Evolutionary conservation across 495 filamentous ascomycete genomes (phyloP).

Genomic region (Apiosordaria backusii): DNA sequence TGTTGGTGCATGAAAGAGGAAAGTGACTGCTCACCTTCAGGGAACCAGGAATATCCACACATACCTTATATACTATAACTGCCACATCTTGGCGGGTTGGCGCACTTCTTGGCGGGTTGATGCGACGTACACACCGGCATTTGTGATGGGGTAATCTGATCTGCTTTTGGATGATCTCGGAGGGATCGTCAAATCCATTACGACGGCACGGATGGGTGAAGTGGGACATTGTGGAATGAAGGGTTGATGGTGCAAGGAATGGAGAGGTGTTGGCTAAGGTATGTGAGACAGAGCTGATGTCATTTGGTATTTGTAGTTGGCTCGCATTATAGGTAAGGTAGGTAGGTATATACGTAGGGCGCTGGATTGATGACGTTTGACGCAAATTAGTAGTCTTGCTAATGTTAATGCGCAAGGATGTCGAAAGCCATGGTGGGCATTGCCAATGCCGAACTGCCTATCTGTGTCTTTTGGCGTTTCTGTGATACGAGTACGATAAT

Average conservation of each 20-base stretch:
- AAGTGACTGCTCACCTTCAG: background rate
- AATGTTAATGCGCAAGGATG: background rate
- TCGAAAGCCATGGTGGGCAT: background rate
- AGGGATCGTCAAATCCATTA: background rate
- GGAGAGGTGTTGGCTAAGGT: background rate
- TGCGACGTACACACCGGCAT: background rate
- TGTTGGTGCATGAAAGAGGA: background rate
- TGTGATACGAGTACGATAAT: background rate
- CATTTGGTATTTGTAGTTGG: background rate
- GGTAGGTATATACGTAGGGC: too few relatives aligned
- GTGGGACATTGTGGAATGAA: background rate
- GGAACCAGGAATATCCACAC: background rate
- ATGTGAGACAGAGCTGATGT: background rate
- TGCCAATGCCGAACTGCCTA: background rate
- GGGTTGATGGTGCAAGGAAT: background rate
- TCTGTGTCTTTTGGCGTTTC: background rate
- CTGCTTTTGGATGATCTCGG: too few relatives aligned
- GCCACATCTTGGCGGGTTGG: slow-evolving; percentile 2
- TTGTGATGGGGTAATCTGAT: background rate
- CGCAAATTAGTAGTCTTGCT: background rate
- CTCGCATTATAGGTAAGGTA: background rate
- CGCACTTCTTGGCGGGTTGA: background rate
- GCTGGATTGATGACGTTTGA: background rate
- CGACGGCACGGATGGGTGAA: background rate
- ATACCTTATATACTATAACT: slow-evolving; percentile 1